Evolutionary conservation across 352 stramenopile species (phyloP), one percentile per base, ranked within the genome.

Genomic region (Globisporangium canariense): DNA sequence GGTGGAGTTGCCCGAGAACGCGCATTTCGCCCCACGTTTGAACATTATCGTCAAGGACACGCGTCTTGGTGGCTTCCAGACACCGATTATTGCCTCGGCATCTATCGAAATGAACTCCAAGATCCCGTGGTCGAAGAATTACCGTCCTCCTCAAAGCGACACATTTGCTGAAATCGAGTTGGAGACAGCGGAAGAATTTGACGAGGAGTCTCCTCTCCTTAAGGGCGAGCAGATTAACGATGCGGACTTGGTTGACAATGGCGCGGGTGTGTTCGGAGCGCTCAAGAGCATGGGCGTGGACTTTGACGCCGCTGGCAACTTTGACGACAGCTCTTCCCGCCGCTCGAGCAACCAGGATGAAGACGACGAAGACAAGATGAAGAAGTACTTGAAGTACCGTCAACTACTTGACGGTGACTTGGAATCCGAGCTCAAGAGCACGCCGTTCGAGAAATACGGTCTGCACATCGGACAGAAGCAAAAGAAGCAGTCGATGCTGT

Each of bases 11-110:
- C 91, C 91, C 0, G 83, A 91, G 22, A 91, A 98, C 58, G 79
- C 88, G 4, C 77, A 95, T 38, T 98, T 96, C 63, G 78, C 91
- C 0, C 89, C 91, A 30, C 88, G 88, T 3, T 65, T 98, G 22
- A 96, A 97, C 57, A 91, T 97, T 49, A 92, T 93, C 49, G 89
- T 97, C 11, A 89, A 93, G 58, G 90, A 97, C 66, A 94, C 86
- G 8, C 85, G 89, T 38, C 74, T 97, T 1, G 90, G 90, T 46
- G 90, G 90, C 2, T 94, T 94, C 62, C 84, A 88, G 62, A 91
- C 71, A 6, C 88, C 90, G 0, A 93, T 95, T 52, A 72, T 97
- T 36, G 90, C 85, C 1, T 92, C 84, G 52, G 82, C 83, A 30
- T 90, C 89, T 2, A 88, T 97, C 54, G 83, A 94, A 64, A 91